Evolutionary conservation across 331 rosid species (phyloP), one percentile per base, ranked within the genome.

Genomic region (Quercus tomentella): DNA sequence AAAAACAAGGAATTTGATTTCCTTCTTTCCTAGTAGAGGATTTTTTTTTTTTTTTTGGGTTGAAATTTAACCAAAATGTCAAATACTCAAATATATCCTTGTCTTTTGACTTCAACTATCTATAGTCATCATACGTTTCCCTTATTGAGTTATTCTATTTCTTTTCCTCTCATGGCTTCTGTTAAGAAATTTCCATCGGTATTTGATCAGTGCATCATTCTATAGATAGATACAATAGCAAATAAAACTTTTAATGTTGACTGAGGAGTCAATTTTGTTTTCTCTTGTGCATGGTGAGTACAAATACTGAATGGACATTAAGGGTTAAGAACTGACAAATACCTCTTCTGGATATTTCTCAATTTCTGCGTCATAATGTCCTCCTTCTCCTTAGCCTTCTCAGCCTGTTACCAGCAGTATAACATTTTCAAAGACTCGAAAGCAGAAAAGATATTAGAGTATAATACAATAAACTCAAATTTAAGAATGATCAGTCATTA

Each of bases 301-400:
- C 41, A 71, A 16, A 51, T 45, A 15, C 45, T 70, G 67, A 72
- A 43, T 20, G 77, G 22, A 72, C 68, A 69, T 33, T 20, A 70
- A 74, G 76, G 41, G 45, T 26, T 67, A 31, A 77, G 77, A 66
- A 79, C 72, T 56, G 52, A 69, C 18, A 52, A 76, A 71, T 84
- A 96, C 99, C 98, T 91, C 83, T 85, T 86, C 72, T 89, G 88
- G 74, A 91, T 71, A 56, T 75, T 89, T 73, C 73, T 67, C 58
- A 89, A 79, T 81, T 79, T 90, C 76, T 87, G 88, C 4, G 85
- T 83, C 89, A 89, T 73, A 7, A 80, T 69, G 78, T 93, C 99
- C 90, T 90, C 97, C 51, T 88, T 91, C 87, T 96, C 99, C 89
- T 86, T 96, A 26, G 94, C 98, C 83, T 88, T 93, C 86, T 93